These are phyloP conservation scores for Didymella pinodella DNA, from an alignment of 2,329 filamentous ascomycete genomes.

Conservation along the genomic window DNA sequence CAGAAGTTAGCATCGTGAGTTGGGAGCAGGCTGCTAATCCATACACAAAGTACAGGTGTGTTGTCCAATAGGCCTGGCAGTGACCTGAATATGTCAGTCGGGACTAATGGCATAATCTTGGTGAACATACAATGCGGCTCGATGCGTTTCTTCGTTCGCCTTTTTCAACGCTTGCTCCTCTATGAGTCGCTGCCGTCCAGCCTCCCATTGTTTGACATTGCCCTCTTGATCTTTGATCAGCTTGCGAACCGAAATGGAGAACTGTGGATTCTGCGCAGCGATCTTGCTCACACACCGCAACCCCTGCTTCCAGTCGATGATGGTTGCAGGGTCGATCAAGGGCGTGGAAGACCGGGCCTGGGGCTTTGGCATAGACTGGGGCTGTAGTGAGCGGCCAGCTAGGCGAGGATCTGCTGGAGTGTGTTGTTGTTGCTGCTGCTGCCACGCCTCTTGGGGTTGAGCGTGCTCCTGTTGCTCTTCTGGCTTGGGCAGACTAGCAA, in stretches of 20 bases:
- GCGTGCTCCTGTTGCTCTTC: slow-evolving; percentile 24
- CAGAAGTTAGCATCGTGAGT: neutral
- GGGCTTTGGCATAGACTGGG: slow-evolving; percentile 24
- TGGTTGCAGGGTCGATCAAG: slow-evolving; percentile 56
- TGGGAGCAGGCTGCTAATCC: neutral
- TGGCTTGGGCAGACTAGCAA: slow-evolving; percentile 41
- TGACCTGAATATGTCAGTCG: slow-evolving; percentile 31
- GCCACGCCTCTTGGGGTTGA: slow-evolving; percentile 15
- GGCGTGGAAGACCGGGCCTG: slow-evolving; percentile 33
- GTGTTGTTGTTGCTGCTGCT: slow-evolving; percentile 21
- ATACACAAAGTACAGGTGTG: slow-evolving; percentile 35
- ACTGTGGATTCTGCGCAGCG: slow-evolving; percentile 54
- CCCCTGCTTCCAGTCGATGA: slow-evolving; percentile 58
- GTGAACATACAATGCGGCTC: slow-evolving; percentile 62
- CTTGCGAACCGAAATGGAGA: slow-evolving; percentile 52
- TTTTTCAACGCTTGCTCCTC: slow-evolving; percentile 60
- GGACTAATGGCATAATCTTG: no score
- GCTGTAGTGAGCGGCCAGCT: slow-evolving; percentile 24
- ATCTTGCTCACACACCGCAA: slow-evolving; percentile 58
- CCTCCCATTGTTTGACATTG: slow-evolving; percentile 69
- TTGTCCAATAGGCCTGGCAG: slow-evolving; percentile 39
- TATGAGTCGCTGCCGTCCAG: slow-evolving; percentile 60
- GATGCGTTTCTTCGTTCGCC: slow-evolving; percentile 62
- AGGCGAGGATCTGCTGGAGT: slow-evolving; percentile 35
- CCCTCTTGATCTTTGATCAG: slow-evolving; percentile 70